These are phyloP conservation scores for Moesziomyces globuligerus DNA, from an alignment of 1,284 basidiomycete species.

Conservation along the genomic window DNA sequence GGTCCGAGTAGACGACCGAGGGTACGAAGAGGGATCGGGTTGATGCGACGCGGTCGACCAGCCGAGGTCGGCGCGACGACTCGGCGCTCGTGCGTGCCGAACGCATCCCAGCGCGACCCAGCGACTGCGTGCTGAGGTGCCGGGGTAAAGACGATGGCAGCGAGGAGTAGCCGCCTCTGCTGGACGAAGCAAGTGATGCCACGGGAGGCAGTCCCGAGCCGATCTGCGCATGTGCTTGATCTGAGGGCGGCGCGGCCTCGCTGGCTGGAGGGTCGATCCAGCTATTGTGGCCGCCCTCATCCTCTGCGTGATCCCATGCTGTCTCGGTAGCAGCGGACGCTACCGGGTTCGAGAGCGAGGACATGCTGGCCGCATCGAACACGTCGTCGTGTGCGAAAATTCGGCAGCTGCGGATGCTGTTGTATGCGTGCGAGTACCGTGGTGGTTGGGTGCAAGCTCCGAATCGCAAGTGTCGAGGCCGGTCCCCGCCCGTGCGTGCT, in stretches of 20 bases:
- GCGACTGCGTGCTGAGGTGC: slow-evolving; percentile 21
- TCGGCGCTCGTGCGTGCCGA: slow-evolving; percentile 27
- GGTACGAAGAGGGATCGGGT: slow-evolving; percentile 35
- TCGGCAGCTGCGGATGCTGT: neutral
- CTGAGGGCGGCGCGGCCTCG: neutral
- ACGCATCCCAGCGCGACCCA: slow-evolving; percentile 14
- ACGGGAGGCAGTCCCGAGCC: neutral
- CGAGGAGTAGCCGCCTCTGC: neutral
- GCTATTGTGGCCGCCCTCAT: slow-evolving; percentile 35
- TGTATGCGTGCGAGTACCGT: neutral
- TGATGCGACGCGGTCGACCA: slow-evolving; percentile 33
- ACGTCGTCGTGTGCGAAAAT: neutral
- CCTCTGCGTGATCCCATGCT: neutral
- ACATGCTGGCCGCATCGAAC: slow-evolving; percentile 11
- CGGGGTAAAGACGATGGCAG: slow-evolving; percentile 13
- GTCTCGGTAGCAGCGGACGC: neutral
- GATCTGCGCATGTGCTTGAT: slow-evolving; percentile 1
- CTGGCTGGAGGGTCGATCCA: slow-evolving; percentile 14
- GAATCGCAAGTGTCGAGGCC: neutral
- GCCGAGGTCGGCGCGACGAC: slow-evolving; percentile 17
- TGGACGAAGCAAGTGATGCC: slow-evolving; percentile 4
- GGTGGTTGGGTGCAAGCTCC: neutral
- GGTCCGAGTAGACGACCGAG: slow-evolving; percentile 17
- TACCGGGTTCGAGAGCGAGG: slow-evolving; percentile 7
- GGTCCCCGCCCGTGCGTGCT: neutral